Evolutionary conservation across 371 early-diverging fungal species (phyloP), one percentile per base, ranked within the genome.

Genomic region (Sporodiniella umbellata): DNA sequence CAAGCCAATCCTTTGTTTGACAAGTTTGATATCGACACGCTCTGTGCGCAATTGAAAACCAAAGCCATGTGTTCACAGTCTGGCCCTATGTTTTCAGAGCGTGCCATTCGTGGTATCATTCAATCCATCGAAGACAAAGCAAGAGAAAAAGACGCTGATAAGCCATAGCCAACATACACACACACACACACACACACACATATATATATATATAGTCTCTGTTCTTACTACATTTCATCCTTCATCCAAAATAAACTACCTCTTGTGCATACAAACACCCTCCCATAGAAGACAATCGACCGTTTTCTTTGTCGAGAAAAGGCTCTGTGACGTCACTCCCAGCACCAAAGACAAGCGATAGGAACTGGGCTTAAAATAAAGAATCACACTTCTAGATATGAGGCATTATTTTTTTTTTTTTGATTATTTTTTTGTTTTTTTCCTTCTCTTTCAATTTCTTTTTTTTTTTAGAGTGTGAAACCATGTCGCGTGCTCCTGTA

Each of bases 51-150:
- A 28, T 35, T 79, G 23, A 72, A 77, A 45, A 50, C 62, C 12
- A 71, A 65, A 38, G 79, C 81, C 3, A 79, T 72, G 48, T 80
- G 80, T 49, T 78, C 80, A 19, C 72, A 63, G 10, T 57, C 71
- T 38, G 80, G 80, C 0, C 78, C 80, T 19, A 68, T 75, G 0
- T 72, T 80, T 51, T 54, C 68, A 12, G 60, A 72, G 35, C 47
- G 63, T 30, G 64, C 58, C 23, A 42, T 63, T 5, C 24, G 45
- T 23, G 53, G 28, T 21, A 55, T 63, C 0, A 11, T 63, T 17
- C 33, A 58, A n/a, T 28, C 48, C 3, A 45, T 63, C 45, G 53
- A 40, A 15, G 21, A 21, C 5, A 40, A 40, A 19, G 21, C 30
- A 10, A 28, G 30, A 28, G n/a, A n/a, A n/a, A n/a, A n/a, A n/a